A percentile compares a stretch with the other conserved stretches of the same genome.
Conservation (phyloP, 257 asterid species). For the Solanum gracilifrons region DNA sequence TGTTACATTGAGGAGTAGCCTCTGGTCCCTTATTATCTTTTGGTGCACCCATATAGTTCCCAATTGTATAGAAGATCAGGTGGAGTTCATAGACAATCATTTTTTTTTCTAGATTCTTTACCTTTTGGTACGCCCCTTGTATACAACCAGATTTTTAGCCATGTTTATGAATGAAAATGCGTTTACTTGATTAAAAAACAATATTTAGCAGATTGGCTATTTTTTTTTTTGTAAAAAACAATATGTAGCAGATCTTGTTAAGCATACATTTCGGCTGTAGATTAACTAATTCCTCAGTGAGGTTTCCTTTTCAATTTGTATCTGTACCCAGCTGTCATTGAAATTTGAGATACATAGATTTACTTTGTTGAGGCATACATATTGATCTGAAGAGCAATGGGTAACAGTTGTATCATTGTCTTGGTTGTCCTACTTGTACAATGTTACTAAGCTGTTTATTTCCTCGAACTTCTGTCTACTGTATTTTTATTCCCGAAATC, state of each 20-base stretch:
- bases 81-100: background rate
- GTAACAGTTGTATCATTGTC: background rate
- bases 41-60: background rate
- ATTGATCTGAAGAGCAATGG: background rate
- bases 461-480: background rate
- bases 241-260: background rate
- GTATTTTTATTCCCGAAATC: background rate
- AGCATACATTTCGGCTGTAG: background rate
- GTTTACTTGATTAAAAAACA: background rate
- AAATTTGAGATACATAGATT: background rate
- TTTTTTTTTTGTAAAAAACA: background rate
- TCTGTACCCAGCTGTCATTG: background rate
- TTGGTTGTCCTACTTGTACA: background rate
- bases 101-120: background rate
- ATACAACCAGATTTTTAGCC: background rate
- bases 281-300: background rate
- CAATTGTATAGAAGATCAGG: background rate
- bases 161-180: background rate
- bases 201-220: background rate
- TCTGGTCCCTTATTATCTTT: background rate
- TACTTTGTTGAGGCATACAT: background rate
- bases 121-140: background rate
- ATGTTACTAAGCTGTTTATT: background rate
- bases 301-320: background rate
- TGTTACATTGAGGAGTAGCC: background rate